Evolutionary conservation across 768 basidiomycete genomes (phyloP).

Genomic region (Coprinopsis strossmayeri): DNA sequence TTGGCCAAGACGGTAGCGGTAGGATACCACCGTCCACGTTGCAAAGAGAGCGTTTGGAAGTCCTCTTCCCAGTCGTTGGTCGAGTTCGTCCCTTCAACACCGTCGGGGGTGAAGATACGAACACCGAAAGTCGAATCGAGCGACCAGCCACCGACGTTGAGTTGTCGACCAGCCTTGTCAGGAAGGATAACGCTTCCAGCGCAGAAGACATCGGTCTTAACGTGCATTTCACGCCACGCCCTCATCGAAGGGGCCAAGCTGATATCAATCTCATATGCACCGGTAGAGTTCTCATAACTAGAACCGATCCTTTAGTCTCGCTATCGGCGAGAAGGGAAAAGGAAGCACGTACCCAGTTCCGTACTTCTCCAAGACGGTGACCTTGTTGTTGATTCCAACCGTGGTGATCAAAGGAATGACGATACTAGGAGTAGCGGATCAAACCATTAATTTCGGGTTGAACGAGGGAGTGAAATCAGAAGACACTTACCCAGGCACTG

Average conservation of each 20-base stretch:
- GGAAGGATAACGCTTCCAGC: constrained; percentile 68
- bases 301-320: too few species aligned
- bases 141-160: constrained; percentile 70
- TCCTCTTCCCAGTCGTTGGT: constrained; percentile 83
- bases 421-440: constrained; percentile 33
- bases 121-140: constrained; percentile 65
- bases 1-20: constrained; percentile 64
- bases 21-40: constrained; percentile 71
- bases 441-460: constrained; percentile 2
- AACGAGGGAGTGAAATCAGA: not conserved
- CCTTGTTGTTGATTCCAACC: constrained; percentile 75
- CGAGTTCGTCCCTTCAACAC: constrained; percentile 58
- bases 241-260: constrained; percentile 43
- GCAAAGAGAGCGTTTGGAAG: constrained; percentile 45
- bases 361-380: constrained; percentile 70
- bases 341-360: constrained; percentile 58
- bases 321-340: too few species aligned
- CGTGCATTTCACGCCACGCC: constrained; percentile 73
- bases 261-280: constrained; percentile 73
- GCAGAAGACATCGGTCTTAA: constrained; percentile 77
- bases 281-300: constrained; percentile 58
- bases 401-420: constrained; percentile 71
- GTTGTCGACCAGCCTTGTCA: constrained; percentile 60
- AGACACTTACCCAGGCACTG: constrained; percentile 41
- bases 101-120: constrained; percentile 67